Evolutionary conservation across 495 filamentous ascomycete species (phyloP), one percentile per base, ranked within the genome.

Genomic region (Xylaria venustula): DNA sequence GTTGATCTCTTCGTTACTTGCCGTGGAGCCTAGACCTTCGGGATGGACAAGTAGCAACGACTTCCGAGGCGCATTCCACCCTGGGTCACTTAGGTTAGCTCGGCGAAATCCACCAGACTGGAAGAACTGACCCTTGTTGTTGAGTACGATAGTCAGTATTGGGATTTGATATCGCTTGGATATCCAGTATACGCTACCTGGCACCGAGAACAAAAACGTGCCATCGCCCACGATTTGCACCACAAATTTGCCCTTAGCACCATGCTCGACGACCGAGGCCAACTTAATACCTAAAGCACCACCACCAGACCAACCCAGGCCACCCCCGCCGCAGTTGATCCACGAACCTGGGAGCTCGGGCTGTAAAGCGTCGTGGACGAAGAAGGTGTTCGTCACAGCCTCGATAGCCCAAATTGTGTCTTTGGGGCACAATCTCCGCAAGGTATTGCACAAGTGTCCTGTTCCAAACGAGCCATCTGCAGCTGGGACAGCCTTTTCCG

Each of bases 291-390:
- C 93, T 3, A 96, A 74, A 2, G 90, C 85, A 56, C 84, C 93
- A 45, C 93, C 93, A 20, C 93, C 93, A n/a, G 89, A 93, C 93
- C 93, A 98, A 19, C 93, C 93, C 0, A 97, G 81, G 3, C 93
- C 93, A 36, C 93, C 93, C 32, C 93, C 93, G 14, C 93, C 93
- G 71, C 93, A 98, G 77, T 96, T 96, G 68, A 96, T 87, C 88
- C 91, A 94, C 7, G 86, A 87, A 5, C 92, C 90, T 0, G 92
- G 93, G 1, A 86, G 62, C 14, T 84, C 89, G 11, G 88, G 87
- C 67, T 85, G 84, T n/a, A 97, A 69, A 64, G 91, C 88, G 65
- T 98, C 91, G 20, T 91, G 87, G 14, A 95, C 90, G 51, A 89
- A 85, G 1, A 70, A 73, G 0, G 90, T 91, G 55, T 90, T 87